Base-by-base conservation (phyloP, 768 basidiomycete species). In the Trichaptum fuscoviolaceum region DNA sequence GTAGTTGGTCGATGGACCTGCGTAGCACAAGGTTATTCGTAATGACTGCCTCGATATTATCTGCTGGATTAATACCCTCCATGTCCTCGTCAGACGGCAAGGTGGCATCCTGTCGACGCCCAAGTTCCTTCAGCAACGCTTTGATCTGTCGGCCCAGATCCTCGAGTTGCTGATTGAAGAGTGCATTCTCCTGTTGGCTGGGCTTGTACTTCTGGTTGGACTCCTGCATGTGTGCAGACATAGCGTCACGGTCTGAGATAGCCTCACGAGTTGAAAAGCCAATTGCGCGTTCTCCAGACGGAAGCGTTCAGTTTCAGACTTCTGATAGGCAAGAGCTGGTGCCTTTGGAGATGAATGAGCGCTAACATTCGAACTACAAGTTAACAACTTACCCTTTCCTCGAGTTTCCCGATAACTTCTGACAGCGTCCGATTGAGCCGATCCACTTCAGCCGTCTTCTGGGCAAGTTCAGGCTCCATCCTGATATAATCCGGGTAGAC, bases 401-500 rank as follows among this genome's bases (percentile, higher is more conserved):
- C 90, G 65, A 99, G 93, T 77, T 98, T 93, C 68, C 88, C 87
- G 3, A 96, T 82, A 24, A 98, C 88, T 57, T 88, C 84, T 17
- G 87, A 81, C 62, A 98, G 80, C 0, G 92, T 89, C 30, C 88
- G 84, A 62, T 93, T 90, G 85, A 99, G 89, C 61, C 92, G 86
- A 69, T 88, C 87, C 67, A 90, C 92, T 78, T 99, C 96, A 5
- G 87, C 82, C 63, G 85, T 87, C 76, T 94, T 93, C 75, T 82
- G 84, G 23, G 86, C 84, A 65, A 88, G 87, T 34, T 95, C 91
- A 26, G 92, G 92, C 74, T 97, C 90, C 57, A 96, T 83, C 64
- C 86, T 85, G 36, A 96, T 88, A 70, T 93, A 93, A 73, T 97
- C 94, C 18, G 91, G 85, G 74, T 97, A 98, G 24, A 99, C 89